Evolutionary conservation across 2,329 filamentous ascomycete species (phyloP).

Genomic region (Rutstroemia sp.): DNA sequence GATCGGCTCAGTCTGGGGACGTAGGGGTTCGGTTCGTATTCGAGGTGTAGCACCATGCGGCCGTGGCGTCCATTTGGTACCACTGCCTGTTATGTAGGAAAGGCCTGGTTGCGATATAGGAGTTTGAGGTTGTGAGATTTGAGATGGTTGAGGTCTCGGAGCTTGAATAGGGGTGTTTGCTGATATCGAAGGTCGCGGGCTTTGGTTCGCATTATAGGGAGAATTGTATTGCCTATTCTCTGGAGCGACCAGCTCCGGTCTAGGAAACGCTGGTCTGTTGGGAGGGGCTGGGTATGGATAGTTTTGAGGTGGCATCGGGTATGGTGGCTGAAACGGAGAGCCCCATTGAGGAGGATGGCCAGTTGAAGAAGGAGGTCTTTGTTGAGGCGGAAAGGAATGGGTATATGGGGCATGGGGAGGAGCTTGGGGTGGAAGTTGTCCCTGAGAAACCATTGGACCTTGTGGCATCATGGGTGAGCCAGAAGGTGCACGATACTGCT

Average conservation of each 20-base stretch:
- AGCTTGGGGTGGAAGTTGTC: neutral
- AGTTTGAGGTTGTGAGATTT: conserved; percentile 20
- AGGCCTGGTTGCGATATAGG: conserved; percentile 16
- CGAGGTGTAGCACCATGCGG: conserved; percentile 52
- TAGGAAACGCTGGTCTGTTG: conserved; percentile 19
- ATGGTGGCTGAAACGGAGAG: conserved; percentile 14
- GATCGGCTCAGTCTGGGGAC: conserved; percentile 51
- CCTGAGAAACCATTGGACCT: neutral
- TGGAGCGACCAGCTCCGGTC: conserved; percentile 14
- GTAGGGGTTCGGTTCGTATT: conserved; percentile 33
- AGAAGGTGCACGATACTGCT: conserved; percentile 26
- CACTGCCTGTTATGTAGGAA: conserved; percentile 29
- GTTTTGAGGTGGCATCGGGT: conserved; percentile 13
- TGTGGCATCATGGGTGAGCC: conserved; percentile 24
- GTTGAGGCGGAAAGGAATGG: conserved; percentile 18
- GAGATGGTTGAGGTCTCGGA: conserved; percentile 9
- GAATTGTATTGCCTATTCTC: conserved; percentile 29
- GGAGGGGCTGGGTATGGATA: conserved; percentile 15
- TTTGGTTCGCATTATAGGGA: conserved; percentile 27
- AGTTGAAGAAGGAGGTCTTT: conserved; percentile 18
- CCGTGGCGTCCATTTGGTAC: conserved; percentile 52
- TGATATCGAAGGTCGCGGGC: conserved; percentile 12
- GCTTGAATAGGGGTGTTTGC: conserved; percentile 4
- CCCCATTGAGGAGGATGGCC: conserved; percentile 19
- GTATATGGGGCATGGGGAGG: conserved; percentile 10